Base-by-base conservation (phyloP, 108 stramenopile species). In the Pseudonitzschia delicatissima region DNA sequence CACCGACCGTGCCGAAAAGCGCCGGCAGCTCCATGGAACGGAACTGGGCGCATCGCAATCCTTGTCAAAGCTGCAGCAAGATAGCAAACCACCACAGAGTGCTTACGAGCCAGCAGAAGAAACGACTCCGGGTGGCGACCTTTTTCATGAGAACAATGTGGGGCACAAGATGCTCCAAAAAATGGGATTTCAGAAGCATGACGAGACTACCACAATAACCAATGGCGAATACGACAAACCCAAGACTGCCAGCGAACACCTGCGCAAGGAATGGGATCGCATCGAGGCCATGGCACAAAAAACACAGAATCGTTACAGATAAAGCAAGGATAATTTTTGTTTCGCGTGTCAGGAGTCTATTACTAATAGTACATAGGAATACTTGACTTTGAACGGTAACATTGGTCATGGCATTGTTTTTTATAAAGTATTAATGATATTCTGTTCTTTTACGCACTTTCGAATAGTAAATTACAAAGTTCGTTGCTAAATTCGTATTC, bases 141-240 rank as follows among this genome's bases (percentile, higher is more conserved):
- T 33, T 23, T 35, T 55, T 1, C 45, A 59, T 23, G 69, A 61
- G 20, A 44, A 68, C 6, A 86, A 90, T 62, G 71, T 93, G 49
- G 92, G 92, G n/a, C 86, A 87, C 27, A 60, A 82, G 39, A 45
- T 93, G 69, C 83, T 93, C n/a, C 82, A 88, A 64, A 93, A 90
- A 52, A 61, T 93, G 45, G 92, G 92, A 5, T 93, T 87, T 87
- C 80, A 88, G 63, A 44, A 44, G 20, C 82, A 84, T n/a, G 60
- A 69, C 12, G 27, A 67, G 2, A 33, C 83, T 32, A 83, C 83
- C 17, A 72, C 73, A 17, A 57, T 33, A 36, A 32, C 36, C 0
- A 27, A 26, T 20, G 62, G 45, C 0, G 23, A 29, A 5, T 21
- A 44, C 12, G 23, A 15, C 17, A 18, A 18, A 12, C 57, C 51